Base-by-base conservation (phyloP, 768 basidiomycete species). In the Rhodotorula taiwanensis region DNA sequence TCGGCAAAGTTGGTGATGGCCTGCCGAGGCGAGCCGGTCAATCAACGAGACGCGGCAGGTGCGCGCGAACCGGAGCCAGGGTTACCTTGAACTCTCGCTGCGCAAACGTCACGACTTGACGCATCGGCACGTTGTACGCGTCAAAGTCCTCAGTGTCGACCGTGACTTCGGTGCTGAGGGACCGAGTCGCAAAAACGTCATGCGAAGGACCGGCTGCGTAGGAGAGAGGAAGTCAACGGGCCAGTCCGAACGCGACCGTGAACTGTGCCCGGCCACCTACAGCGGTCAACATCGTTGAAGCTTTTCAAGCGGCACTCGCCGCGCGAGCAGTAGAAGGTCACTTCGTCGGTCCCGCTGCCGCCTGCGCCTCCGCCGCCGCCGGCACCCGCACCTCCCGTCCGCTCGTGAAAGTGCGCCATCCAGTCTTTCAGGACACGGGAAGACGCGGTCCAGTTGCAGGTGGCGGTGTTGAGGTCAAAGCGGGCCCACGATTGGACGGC, bases 361-460 rank as follows among this genome's bases (percentile, higher is more conserved):
- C 52, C 41, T 18, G 14, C 41, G 8, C 27, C 43, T 27, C 44
- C 23, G 11, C 8, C 23, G 6, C 27, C 27, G 21, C 33, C 33
- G 4, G 23, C 2, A 21, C 41, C 34, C 21, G 15, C 13, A 11
- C 33, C 27, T 20, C 56, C 53, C 14, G 43, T 33, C 0, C 52
- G 30, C 16, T 66, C 44, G 50, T 70, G 58, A 16, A 70, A 70
- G 39, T 70, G 68, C 20, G 65, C 68, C 3, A 36, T 59, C 67
- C 64, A 66, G 27, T 70, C 68, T 20, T 58, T 59, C 15, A 70
- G 43, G 0, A 66, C 55, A 11, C 51, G 53, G 6, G 60, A 52
- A 15, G 60, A 62, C 6, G 60, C 67, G 33, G 41, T 51, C 68
- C 68, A 70, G 28, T 23, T 36, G 14, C 51, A 53, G 16, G 47